These are phyloP conservation scores for Phytophthora ramorum DNA, from an alignment of 352 stramenopile genomes.

Conservation along the genomic window DNA sequence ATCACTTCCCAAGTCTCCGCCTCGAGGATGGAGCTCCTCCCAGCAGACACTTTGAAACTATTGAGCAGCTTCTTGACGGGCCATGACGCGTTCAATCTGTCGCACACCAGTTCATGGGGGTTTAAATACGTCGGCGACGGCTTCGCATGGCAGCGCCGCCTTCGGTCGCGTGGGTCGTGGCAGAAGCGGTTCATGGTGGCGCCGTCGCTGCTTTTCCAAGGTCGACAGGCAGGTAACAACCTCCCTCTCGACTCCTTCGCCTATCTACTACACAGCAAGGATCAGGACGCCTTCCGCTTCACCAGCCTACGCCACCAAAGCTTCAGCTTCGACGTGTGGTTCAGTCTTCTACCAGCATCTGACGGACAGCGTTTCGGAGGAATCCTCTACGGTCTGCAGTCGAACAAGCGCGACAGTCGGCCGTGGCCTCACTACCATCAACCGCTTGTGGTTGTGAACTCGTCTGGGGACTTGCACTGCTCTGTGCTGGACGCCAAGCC, in stretches of 20 bases:
- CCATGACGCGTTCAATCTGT: conserved; percentile 30
- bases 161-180: not conserved
- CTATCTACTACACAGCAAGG: not conserved
- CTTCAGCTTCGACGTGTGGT: conserved; percentile 21
- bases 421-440: conserved; percentile 33
- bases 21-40: not conserved
- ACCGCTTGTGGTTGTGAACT: conserved; percentile 36
- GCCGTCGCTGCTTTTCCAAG: conserved; percentile 13
- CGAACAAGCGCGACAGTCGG: conserved; percentile 1
- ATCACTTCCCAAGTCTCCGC: not conserved
- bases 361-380: not conserved
- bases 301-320: conserved; percentile 8
- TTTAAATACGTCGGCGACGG: not conserved
- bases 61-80: conserved; percentile 23
- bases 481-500: conserved; percentile 30
- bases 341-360: conserved; percentile 6
- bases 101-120: conserved; percentile 22
- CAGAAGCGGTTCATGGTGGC: conserved; percentile 14
- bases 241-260: not conserved
- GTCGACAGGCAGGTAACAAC: not conserved
- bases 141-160: not conserved
- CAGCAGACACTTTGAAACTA: not conserved
- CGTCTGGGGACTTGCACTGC: conserved; percentile 31
- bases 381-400: conserved; percentile 16
- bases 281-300: not conserved